Base-by-base conservation (phyloP, 768 basidiomycete species). In the Cystoderma amianthinum region DNA sequence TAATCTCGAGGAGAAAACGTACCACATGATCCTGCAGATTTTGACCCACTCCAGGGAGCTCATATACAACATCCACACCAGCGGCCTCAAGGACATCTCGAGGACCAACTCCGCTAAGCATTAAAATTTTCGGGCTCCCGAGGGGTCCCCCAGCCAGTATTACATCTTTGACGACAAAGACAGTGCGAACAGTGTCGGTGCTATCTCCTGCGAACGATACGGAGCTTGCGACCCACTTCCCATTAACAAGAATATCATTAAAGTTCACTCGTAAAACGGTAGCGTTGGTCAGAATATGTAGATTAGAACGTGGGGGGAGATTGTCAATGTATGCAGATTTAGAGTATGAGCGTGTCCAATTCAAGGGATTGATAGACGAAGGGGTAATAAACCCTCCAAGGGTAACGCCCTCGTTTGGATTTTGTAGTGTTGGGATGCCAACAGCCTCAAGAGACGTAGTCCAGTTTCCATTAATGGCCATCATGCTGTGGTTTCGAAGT, bases 301-400 rank as follows among this genome's bases (percentile, higher is more conserved):
- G 69, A 52, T 85, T 85, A 17, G 68, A 43, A 33, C 81, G 73
- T 16, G 77, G 71, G 0, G 80, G 76, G 1, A 82, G 65, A 3
- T 75, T 67, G 56, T 84, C 82, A 59, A 82, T 75, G 64, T 80
- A 82, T 0, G 73, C 81, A 1, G 77, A 70, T 48, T 74, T 72
- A 24, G 81, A 66, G 61, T 85, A 83, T 2, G 79, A 82, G 33
- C 82, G 74, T 6, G 79, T 82, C 69, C 76, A 78, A 59, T 82
- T 83, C 16, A 62, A 42, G 1, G 78, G 74, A 59, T 85, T 84
- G 55, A 85, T 76, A 6, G 74, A 62, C 5, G 71, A 71, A 4
- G 76, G 65, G 1, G 78, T 69, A 55, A 84, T 68, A 53, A 74
- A 75, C 3, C 65, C 63, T 42, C 80, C 76, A 54, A 68, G 60